A percentile compares a stretch with the other conserved stretches of the same genome.
phyloP scores from a whole-genome alignment of 768 basidiomycete genomes.

The Leccinum fibrillosum region DNA sequence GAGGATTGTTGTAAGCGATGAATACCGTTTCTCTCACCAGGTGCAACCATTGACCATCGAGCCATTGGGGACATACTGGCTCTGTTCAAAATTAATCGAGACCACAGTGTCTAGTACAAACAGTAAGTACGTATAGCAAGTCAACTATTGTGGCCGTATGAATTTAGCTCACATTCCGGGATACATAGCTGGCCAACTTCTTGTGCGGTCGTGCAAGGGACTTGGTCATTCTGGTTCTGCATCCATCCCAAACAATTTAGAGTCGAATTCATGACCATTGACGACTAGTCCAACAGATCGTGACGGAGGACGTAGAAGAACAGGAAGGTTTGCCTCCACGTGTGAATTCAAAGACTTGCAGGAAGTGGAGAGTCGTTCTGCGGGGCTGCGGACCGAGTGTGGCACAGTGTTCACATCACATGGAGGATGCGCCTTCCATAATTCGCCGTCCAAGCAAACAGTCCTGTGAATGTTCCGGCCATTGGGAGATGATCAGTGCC shows the following conservation, averaged over 20 bases:
- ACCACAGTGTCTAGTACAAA: slow-evolving; percentile 15
- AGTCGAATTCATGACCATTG: slow-evolving; percentile 6
- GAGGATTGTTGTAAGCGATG: neutral
- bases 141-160: neutral
- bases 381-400: slow-evolving; percentile 4
- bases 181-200: slow-evolving; percentile 19
- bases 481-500: neutral
- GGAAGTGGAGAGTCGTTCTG: neutral
- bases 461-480: slow-evolving; percentile 2
- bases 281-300: neutral
- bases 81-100: slow-evolving; percentile 14
- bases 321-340: neutral
- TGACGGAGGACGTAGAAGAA: neutral
- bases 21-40: slow-evolving; percentile 15
- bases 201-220: slow-evolving; percentile 19
- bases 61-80: slow-evolving; percentile 15
- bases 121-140: neutral
- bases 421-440: neutral
- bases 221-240: slow-evolving; percentile 6
- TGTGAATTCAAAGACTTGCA: neutral
- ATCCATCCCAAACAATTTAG: slow-evolving; percentile 11
- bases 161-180: slow-evolving; percentile 10
- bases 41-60: slow-evolving; percentile 18
- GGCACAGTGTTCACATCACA: slow-evolving; percentile 1
- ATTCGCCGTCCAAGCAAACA: slow-evolving; percentile 1